Evolutionary conservation across 2,329 filamentous ascomycete genomes (phyloP), one percentile per base, ranked within the genome.

Genomic region (Cladosporium colombiae): DNA sequence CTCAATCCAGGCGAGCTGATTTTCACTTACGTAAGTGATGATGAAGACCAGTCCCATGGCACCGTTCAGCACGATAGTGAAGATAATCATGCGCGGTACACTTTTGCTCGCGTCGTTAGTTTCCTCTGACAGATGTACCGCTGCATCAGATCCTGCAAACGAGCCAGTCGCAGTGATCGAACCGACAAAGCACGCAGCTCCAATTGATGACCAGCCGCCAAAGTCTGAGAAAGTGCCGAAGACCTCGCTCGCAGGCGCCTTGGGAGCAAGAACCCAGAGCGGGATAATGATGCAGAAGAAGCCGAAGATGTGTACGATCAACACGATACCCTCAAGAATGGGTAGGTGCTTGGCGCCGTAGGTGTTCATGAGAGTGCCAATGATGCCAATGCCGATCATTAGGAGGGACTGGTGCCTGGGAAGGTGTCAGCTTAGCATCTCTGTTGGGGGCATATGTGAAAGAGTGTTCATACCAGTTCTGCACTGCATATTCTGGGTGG

Each of bases 151-250:
- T 5, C 73, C 74, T 4, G 73, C 58, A 18, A 65, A 62, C 6
- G 57, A 61, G 35, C 58, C 72, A 14, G 76, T 68, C 4, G 71
- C 68, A 13, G 69, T 70, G 18, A 76, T 67, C 27, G 75, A 73
- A 13, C 75, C 75, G 21, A 77, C 73, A 70, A 77, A 73, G 14
- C 72, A 58, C 5, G 73, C 70, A 1, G 73, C 64, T 3, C 74
- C 74, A 21, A 69, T 73, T 6, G 68, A 69, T 11, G 71, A 66
- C 79, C 79, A 82, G 2, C 78, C 78, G 0, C 78, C 79, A 3
- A 69, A 66, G 55, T 77, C 78, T 18, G 73, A 68, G 65, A 80
- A 79, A 5, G 76, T 67, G 1, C 63, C 63, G 74, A 75, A 66
- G 78, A 80, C 5, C 13, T 65, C 63, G 49, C 55, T 65, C 4